Percentiles rank a stretch among this genome's conserved stretches.
These are phyloP conservation scores for Tilletiaria anomala DNA, from an alignment of 1,284 basidiomycete species.

Conservation along the genomic window DNA sequence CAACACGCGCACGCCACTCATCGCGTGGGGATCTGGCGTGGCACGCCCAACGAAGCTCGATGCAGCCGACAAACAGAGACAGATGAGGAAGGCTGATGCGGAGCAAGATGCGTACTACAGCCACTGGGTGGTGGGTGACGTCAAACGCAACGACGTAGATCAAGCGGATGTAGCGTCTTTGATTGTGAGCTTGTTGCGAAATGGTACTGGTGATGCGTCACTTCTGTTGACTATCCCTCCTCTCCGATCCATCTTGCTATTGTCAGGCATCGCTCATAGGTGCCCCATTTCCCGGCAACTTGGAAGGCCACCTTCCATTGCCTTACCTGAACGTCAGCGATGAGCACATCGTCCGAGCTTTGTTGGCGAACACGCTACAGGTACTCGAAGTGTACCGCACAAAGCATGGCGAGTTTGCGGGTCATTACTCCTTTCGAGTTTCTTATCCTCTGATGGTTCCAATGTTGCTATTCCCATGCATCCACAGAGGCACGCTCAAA, in stretches of 20 bases:
- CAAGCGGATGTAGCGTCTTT: constrained; percentile 71
- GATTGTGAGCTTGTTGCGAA: constrained; percentile 44
- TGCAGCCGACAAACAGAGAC: constrained; percentile 2
- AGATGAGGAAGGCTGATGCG: neutral
- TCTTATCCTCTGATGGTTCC: no score
- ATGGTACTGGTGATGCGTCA: neutral
- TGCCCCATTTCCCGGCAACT: constrained; percentile 36
- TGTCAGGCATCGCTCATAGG: constrained; percentile 26
- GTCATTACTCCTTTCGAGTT: no score
- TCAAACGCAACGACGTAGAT: constrained; percentile 48
- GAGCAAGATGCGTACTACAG: constrained; percentile 16
- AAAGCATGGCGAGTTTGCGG: constrained; percentile 60
- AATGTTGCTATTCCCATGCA: no score
- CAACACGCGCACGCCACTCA: constrained; percentile 67
- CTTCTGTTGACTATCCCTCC: no score
- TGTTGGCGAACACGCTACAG: constrained; percentile 59
- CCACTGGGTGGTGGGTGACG: constrained; percentile 18
- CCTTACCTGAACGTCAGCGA: constrained; percentile 27
- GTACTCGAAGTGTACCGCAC: constrained; percentile 65
- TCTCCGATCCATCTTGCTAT: no score
- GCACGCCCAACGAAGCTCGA: constrained; percentile 7
- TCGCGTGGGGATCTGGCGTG: constrained; percentile 65
- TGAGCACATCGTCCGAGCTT: constrained; percentile 48
- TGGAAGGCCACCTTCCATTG: constrained; percentile 38
- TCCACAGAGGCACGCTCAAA: no score